phyloP scores from a whole-genome alignment of 2,329 filamentous ascomycete genomes.

The Magnaporthiopsis rhizophila region DNA sequence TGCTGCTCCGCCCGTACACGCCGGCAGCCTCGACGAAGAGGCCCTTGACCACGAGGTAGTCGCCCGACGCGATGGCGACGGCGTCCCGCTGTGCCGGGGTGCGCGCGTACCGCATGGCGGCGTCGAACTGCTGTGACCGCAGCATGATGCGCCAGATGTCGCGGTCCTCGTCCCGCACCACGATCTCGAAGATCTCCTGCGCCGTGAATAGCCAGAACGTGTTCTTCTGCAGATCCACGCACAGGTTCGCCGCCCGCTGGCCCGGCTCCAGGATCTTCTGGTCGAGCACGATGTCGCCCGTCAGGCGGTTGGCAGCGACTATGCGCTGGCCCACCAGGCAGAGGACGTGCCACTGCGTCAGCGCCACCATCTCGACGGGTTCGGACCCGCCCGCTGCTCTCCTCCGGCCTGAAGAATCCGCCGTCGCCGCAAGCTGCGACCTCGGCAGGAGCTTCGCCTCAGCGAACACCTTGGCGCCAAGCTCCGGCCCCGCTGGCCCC shows the following conservation, averaged over 20 bases:
- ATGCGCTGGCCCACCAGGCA: conserved; percentile 75
- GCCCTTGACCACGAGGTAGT: conserved; percentile 74
- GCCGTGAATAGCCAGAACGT: conserved; percentile 96
- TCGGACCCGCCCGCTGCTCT: conserved; percentile 44
- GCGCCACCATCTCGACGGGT: conserved; percentile 66
- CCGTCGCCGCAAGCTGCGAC: conserved; percentile 62
- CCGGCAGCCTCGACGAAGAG: conserved; percentile 79
- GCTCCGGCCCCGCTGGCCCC: conserved; percentile 48
- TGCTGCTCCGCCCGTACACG: conserved; percentile 91
- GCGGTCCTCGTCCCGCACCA: conserved; percentile 80
- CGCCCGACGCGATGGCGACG: conserved; percentile 85
- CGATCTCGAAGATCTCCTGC: conserved; percentile 88
- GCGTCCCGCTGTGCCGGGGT: conserved; percentile 77
- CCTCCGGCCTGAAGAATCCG: conserved; percentile 35
- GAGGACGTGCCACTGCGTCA: conserved; percentile 92
- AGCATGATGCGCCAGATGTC: conserved; percentile 95
- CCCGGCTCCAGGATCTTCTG: conserved; percentile 75
- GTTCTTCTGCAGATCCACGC: conserved; percentile 86
- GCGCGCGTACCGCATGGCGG: conserved; percentile 77
- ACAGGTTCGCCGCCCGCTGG: conserved; percentile 73
- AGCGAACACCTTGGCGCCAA: conserved; percentile 68
- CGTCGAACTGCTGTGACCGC: conserved; percentile 77
- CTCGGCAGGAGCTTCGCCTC: conserved; percentile 71
- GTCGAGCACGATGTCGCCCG: conserved; percentile 78
- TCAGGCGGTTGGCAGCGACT: conserved; percentile 79